phyloP scores from a whole-genome alignment of 169 alveolate genomes.

The Cryptosporidium ryanae region DNA sequence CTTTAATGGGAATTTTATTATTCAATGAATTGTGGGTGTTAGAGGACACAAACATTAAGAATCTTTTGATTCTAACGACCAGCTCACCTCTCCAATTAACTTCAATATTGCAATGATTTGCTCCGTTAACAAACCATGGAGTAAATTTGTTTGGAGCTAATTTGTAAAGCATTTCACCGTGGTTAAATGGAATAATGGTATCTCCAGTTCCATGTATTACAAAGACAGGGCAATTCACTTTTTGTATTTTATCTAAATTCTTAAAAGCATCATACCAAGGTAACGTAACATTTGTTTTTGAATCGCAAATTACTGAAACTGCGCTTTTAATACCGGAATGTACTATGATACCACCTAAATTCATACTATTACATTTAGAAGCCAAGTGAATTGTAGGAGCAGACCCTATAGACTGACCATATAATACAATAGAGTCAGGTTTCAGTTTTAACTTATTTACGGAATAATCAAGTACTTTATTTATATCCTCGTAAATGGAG shows the following conservation, averaged over 20 bases:
- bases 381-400: conserved; percentile 80
- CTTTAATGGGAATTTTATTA: not conserved
- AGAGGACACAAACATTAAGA: conserved; percentile 8
- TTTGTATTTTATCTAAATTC: conserved; percentile 78
- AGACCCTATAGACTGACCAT: conserved; percentile 83
- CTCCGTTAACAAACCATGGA: conserved; percentile 73
- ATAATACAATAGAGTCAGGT: conserved; percentile 62
- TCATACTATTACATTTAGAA: conserved; percentile 18
- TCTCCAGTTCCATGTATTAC: conserved; percentile 84
- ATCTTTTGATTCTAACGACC: conserved; percentile 10
- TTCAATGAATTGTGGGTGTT: too few species aligned
- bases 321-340: conserved; percentile 82
- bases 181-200: conserved; percentile 75
- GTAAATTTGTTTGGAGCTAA: conserved; percentile 38
- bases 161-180: conserved; percentile 76
- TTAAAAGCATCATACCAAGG: conserved; percentile 81
- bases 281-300: conserved; percentile 43
- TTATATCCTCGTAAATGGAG: conserved; percentile 71
- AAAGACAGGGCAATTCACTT: conserved; percentile 82
- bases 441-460: conserved; percentile 21
- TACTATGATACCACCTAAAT: conserved; percentile 81
- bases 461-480: conserved; percentile 75
- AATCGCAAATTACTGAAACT: conserved; percentile 74
- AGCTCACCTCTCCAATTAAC: conserved; percentile 58
- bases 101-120: conserved; percentile 62